Conservation (phyloP, 2,329 filamentous ascomycete species). For the Monilinia vaccinii-corymbosi region DNA sequence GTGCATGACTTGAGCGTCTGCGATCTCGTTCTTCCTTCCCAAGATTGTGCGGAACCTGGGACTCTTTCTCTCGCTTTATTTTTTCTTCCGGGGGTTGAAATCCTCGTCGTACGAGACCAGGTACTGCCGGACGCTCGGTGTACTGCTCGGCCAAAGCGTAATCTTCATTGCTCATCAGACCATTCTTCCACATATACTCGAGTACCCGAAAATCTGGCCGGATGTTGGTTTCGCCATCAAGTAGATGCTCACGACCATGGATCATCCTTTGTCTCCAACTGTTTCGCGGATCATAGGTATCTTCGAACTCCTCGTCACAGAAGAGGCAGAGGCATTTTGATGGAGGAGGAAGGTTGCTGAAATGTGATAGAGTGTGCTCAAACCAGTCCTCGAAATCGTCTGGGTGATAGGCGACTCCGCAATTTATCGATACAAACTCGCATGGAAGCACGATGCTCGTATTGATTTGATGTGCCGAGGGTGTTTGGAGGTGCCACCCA, state of each 20-base stretch:
- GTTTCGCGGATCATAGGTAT: slow-evolving; percentile 4
- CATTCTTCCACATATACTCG: slow-evolving; percentile 29
- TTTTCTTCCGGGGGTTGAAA: slow-evolving; percentile 14
- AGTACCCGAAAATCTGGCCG: slow-evolving; percentile 36
- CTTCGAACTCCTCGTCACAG: slow-evolving; percentile 32
- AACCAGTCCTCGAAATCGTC: slow-evolving; percentile 38
- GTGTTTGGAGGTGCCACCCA: slow-evolving; percentile 1
- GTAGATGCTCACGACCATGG: slow-evolving; percentile 40
- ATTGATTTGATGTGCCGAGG: background rate
- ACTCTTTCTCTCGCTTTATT: background rate
- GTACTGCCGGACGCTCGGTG: slow-evolving; percentile 16
- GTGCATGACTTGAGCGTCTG: background rate
- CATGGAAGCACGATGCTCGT: slow-evolving; percentile 20
- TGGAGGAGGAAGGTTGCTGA: slow-evolving; percentile 31
- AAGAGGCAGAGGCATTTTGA: slow-evolving; percentile 39
- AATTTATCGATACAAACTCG: slow-evolving; percentile 27
- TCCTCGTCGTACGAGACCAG: slow-evolving; percentile 8
- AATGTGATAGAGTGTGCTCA: slow-evolving; percentile 33
- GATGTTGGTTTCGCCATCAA: slow-evolving; percentile 15
- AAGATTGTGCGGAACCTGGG: background rate
- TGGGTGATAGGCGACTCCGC: slow-evolving; percentile 32
- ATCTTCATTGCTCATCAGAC: slow-evolving; percentile 26
- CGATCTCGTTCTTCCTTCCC: slow-evolving; percentile 9
- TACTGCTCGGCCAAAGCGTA: slow-evolving; percentile 11
- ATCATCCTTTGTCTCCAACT: slow-evolving; percentile 34